A percentile compares a stretch with the other conserved stretches of the same genome.
phyloP scores from a whole-genome alignment of 495 filamentous ascomycete species.

The Lophiostoma macrostomum region DNA sequence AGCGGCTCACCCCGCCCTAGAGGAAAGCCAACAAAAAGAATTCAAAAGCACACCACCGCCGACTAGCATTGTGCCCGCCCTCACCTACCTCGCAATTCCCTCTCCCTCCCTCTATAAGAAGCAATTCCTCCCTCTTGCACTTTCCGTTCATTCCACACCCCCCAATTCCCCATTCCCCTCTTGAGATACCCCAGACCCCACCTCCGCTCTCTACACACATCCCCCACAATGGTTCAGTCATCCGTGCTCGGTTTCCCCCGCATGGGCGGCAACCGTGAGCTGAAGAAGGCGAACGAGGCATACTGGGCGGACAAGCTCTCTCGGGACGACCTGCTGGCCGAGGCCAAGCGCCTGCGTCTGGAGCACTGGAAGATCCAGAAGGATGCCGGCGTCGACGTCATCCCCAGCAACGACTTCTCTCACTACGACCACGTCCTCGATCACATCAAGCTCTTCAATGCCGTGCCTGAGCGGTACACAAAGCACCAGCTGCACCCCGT shows the following conservation, averaged over 20 bases:
- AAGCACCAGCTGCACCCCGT: conserved; percentile 78
- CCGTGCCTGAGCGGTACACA: conserved; percentile 84
- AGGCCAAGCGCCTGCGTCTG: conserved; percentile 92
- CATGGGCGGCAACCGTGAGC: conserved; percentile 96
- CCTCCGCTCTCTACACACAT: conserved; percentile 4
- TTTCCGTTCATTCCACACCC: neutral
- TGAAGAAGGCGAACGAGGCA: conserved; percentile 99
- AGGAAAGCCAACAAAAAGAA: conserved; percentile 7
- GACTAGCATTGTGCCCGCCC: conserved; percentile 4
- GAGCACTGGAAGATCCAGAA: conserved; percentile 99
- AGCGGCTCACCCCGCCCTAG: conserved; percentile 17
- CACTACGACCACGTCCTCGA: conserved; percentile 98
- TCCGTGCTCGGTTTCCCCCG: conserved; percentile 63
- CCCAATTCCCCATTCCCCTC: conserved; percentile 5
- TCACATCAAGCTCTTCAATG: conserved; percentile 97
- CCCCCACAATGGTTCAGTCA: conserved; percentile 33
- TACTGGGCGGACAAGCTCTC: conserved; percentile 95
- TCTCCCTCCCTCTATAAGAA: no score
- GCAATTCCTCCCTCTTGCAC: neutral
- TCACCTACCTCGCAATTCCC: conserved; percentile 11
- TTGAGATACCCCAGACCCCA: conserved; percentile 5
- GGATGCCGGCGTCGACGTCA: conserved; percentile 91
- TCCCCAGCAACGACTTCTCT: conserved; percentile 99
- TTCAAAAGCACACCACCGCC: conserved; percentile 31
- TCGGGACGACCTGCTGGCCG: conserved; percentile 77